phyloP scores from a whole-genome alignment of 202 grass and related monocot genomes.

The Hordeum pubiflorum region DNA sequence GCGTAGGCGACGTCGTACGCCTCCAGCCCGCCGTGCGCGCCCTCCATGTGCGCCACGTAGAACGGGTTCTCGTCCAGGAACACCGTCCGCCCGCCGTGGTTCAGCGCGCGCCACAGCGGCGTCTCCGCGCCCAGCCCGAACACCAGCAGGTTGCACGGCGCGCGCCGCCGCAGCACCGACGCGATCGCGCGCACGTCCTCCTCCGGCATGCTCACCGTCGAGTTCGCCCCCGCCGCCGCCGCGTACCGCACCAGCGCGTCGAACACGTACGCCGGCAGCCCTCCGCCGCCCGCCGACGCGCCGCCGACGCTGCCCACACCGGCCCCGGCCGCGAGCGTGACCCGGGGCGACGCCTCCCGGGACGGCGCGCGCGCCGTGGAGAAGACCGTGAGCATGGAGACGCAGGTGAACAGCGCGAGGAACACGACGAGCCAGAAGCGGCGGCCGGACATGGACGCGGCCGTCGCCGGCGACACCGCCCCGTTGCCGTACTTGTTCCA shows the following conservation, averaged over 20 bases:
- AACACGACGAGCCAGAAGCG: conserved; percentile 33
- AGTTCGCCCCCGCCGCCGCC: conserved; percentile 35
- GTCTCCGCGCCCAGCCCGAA: conserved; percentile 76
- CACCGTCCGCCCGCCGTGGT: conserved; percentile 64
- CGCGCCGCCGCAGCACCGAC: conserved; percentile 47
- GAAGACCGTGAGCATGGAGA: conserved; percentile 53
- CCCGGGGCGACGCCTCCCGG: not conserved
- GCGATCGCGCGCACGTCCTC: conserved; percentile 60
- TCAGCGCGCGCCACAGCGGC: conserved; percentile 75
- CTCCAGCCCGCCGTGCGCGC: conserved; percentile 50
- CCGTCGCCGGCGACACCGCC: not conserved
- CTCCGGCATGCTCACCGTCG: conserved; percentile 58
- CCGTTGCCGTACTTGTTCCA: conserved; percentile 41
- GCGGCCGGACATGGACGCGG: conserved; percentile 12
- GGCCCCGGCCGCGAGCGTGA: not conserved
- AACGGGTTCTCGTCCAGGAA: conserved; percentile 74
- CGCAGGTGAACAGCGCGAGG: conserved; percentile 40
- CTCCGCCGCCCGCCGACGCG: not conserved
- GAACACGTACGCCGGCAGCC: conserved; percentile 42
- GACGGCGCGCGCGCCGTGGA: conserved; percentile 35
- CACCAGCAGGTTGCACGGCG: conserved; percentile 73
- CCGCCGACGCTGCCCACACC: not conserved
- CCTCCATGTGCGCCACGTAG: conserved; percentile 72
- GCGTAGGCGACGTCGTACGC: conserved; percentile 70
- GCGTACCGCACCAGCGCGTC: conserved; percentile 82